Conservation (phyloP, 257 asterid species). For the Solanum acaule region DNA sequence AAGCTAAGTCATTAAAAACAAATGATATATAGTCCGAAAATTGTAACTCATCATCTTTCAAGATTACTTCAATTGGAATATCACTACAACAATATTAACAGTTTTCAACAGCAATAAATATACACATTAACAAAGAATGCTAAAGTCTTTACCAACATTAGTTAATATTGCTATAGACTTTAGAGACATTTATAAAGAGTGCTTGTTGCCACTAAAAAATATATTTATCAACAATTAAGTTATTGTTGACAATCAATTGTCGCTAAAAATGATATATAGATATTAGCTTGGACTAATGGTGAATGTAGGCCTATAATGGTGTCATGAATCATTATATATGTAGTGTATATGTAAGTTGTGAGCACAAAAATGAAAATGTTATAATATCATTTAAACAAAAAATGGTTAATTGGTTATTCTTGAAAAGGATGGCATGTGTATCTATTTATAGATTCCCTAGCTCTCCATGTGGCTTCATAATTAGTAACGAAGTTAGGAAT, state of each 20-base stretch:
- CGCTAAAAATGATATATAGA: too few species aligned
- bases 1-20: conserved; percentile 34
- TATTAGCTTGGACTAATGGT: neutral
- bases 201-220: neutral
- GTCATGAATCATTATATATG: neutral
- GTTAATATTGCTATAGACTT: neutral
- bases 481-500: neutral
- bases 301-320: neutral
- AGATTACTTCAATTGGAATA: neutral
- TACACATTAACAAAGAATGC: neutral
- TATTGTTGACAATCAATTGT: too few species aligned
- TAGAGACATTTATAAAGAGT: neutral
- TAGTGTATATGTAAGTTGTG: neutral
- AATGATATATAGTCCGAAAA: neutral
- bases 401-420: neutral
- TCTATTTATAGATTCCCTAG: neutral
- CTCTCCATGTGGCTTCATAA: neutral
- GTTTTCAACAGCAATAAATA: neutral
- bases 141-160: too few species aligned
- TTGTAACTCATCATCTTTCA: neutral
- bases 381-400: neutral
- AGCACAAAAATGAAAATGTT: neutral
- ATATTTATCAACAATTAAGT: too few species aligned
- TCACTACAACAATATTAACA: neutral
- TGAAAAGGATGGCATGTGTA: conserved; percentile 9